Conservation (phyloP, 1,139 yeast species). For the Ogataea hybrid region DNA sequence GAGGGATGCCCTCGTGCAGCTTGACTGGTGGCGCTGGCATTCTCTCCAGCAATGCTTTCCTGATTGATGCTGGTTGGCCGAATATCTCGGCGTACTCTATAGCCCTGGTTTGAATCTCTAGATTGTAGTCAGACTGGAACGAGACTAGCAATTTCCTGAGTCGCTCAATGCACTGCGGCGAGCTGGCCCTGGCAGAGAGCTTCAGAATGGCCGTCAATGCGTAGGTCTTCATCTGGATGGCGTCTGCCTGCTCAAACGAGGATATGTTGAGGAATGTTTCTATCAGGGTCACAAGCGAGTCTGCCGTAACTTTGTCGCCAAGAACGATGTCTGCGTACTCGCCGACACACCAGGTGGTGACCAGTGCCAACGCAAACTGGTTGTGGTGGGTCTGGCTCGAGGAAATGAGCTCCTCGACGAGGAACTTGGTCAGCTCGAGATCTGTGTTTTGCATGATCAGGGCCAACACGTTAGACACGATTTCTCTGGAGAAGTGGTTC, state of each 20-base stretch:
- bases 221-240: constrained; percentile 60
- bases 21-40: constrained; percentile 87
- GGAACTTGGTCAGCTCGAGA: constrained; percentile 52
- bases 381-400: constrained; percentile 35
- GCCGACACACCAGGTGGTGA: constrained; percentile 84
- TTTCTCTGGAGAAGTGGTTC: constrained; percentile 65
- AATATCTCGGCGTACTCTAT: constrained; percentile 72
- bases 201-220: constrained; percentile 75
- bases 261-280: constrained; percentile 38
- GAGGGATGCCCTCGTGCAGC: constrained; percentile 51
- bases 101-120: constrained; percentile 86
- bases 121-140: constrained; percentile 60
- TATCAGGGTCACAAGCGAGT: constrained; percentile 35
- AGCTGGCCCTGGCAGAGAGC: constrained; percentile 62
- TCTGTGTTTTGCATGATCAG: constrained; percentile 62
- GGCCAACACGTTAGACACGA: constrained; percentile 73
- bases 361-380: constrained; percentile 70
- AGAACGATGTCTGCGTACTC: constrained; percentile 79
- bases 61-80: constrained; percentile 56
- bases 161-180: constrained; percentile 47
- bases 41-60: constrained; percentile 72
- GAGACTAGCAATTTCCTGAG: constrained; percentile 61
- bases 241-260: constrained; percentile 30
- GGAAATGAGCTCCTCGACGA: constrained; percentile 54
- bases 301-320: constrained; percentile 38